Conservation (phyloP, 306 rosid genomes). For the Ammopiptanthus mongolicus region DNA sequence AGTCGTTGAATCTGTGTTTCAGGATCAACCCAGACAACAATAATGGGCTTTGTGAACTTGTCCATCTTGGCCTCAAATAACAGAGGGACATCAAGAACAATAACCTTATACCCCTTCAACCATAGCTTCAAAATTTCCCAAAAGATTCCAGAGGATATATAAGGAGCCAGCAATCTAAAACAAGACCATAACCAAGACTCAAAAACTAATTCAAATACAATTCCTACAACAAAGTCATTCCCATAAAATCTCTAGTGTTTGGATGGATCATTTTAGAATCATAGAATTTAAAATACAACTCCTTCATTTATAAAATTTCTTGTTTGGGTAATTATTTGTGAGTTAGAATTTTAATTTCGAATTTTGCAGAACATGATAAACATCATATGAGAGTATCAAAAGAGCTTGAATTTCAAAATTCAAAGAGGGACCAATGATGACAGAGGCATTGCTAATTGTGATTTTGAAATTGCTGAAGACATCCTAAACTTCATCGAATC, state of each 20-base stretch:
- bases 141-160: slow-evolving; percentile 73
- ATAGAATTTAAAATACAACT: too few relatives aligned
- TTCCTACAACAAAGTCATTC: background rate
- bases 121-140: slow-evolving; percentile 73
- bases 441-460: too few relatives aligned
- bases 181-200: slow-evolving; percentile 17
- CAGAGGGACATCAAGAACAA: slow-evolving; percentile 78
- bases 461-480: too few relatives aligned
- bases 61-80: slow-evolving; percentile 84
- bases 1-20: slow-evolving; percentile 70
- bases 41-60: slow-evolving; percentile 73
- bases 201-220: background rate
- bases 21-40: slow-evolving; percentile 87
- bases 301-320: too few relatives aligned
- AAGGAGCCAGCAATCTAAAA: slow-evolving; percentile 70
- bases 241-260: background rate
- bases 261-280: too few relatives aligned
- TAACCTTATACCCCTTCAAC: slow-evolving; percentile 70
- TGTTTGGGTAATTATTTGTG: too few relatives aligned
- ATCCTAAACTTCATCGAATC: too few relatives aligned
- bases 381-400: too few relatives aligned
- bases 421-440: too few relatives aligned
- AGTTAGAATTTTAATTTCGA: too few relatives aligned
- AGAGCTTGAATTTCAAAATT: too few relatives aligned
- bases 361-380: too few relatives aligned